Conservation (phyloP, 164 flowering plant genomes). For the Vitis amurensis region DNA sequence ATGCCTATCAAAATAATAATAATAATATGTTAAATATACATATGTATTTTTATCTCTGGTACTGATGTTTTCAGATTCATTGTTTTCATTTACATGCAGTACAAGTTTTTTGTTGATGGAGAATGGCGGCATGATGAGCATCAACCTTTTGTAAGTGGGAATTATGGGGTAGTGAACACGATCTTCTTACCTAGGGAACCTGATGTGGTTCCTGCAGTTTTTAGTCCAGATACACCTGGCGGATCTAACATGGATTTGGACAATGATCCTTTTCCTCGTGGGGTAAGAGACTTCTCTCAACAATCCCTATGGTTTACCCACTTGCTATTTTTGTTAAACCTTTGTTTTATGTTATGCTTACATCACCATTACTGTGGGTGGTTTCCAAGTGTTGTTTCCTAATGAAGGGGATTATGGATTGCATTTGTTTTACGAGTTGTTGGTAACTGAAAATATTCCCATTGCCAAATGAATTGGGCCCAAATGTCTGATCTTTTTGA, state of each 20-base stretch:
- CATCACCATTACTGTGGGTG: too few relatives aligned
- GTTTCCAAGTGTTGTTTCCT: too few relatives aligned
- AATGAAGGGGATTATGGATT: too few relatives aligned
- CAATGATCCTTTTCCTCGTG: constrained; percentile 53
- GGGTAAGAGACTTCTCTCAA: constrained; percentile 39
- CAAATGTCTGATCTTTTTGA: too few relatives aligned
- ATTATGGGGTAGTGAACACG: constrained; percentile 80
- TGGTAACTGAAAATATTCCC: too few relatives aligned
- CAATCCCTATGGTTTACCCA: too few relatives aligned
- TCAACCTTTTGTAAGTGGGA: constrained; percentile 53
- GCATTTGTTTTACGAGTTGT: too few relatives aligned
- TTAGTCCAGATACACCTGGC: constrained; percentile 37
- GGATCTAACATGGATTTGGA: constrained; percentile 89
- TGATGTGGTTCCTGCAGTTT: constrained; percentile 31
- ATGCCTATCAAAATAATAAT: too few relatives aligned
- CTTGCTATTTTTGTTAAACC: too few relatives aligned
- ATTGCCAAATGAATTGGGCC: too few relatives aligned
- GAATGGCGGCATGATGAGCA: constrained; percentile 88
- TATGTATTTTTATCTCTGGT: not conserved
- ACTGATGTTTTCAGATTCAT: not conserved
- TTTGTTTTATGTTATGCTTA: too few relatives aligned
- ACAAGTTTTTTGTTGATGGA: constrained; percentile 89
- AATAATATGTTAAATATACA: not conserved
- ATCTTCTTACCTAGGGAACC: constrained; percentile 51
- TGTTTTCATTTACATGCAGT: constrained; percentile 46